These are phyloP conservation scores for Yamadazyma paraphyllophila DNA, from an alignment of 805 yeast genomes.

Conservation along the genomic window DNA sequence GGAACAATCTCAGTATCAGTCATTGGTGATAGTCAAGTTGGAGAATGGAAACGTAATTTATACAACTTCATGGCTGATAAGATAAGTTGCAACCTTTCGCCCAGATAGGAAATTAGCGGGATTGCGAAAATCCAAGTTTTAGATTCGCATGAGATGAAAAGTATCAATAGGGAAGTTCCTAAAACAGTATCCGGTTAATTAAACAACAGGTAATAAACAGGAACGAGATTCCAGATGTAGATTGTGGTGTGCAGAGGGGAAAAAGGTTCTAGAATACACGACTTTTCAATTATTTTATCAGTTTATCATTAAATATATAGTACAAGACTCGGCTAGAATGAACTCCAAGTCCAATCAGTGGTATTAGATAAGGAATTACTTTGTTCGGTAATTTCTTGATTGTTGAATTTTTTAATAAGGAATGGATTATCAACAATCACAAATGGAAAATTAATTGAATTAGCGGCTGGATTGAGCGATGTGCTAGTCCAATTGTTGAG, in stretches of 20 bases:
- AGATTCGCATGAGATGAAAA: neutral
- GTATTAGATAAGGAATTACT: slow-evolving; percentile 19
- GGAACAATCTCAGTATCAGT: slow-evolving; percentile 22
- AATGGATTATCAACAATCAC: slow-evolving; percentile 34
- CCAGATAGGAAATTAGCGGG: slow-evolving; percentile 4
- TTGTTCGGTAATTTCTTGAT: slow-evolving; percentile 8
- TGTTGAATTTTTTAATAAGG: slow-evolving; percentile 8
- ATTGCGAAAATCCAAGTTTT: neutral
- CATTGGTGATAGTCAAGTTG: slow-evolving; percentile 4
- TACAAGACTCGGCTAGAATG: slow-evolving; percentile 28
- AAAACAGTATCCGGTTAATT: neutral
- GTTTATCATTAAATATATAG: neutral
- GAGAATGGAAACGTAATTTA: neutral
- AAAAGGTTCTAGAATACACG: neutral
- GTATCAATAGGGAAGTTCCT: slow-evolving; percentile 1
- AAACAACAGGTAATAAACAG: neutral
- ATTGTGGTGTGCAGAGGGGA: neutral
- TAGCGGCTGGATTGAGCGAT: neutral
- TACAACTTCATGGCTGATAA: neutral
- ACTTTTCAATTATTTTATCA: neutral
- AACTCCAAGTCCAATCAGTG: slow-evolving; percentile 54
- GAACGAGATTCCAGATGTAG: neutral
- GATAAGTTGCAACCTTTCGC: neutral
- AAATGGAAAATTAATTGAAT: slow-evolving; percentile 13
- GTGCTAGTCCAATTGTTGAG: slow-evolving; percentile 9